These are phyloP conservation scores for Porcisia hertigi DNA, from an alignment of 208 protist species.

Conservation along the genomic window DNA sequence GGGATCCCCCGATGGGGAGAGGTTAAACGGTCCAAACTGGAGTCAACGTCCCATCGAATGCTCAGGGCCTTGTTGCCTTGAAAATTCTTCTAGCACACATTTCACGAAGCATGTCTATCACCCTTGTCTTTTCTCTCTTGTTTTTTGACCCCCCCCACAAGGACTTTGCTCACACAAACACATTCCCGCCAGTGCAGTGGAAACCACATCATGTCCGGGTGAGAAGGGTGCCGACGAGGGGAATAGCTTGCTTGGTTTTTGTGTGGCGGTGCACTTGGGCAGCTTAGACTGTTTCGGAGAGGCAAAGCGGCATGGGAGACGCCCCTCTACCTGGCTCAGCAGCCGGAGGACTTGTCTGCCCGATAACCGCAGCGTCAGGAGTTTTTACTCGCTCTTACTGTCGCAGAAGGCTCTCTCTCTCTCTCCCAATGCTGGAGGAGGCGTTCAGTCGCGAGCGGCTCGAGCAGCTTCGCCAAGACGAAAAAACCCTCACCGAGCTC, in stretches of 20 bases:
- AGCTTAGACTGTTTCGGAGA: background rate
- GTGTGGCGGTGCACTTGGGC: background rate
- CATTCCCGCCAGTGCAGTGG: background rate
- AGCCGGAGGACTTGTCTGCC: background rate
- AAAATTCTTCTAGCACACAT: background rate
- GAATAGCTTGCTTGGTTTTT: background rate
- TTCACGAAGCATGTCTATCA: background rate
- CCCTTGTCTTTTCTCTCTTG: constrained; percentile 13
- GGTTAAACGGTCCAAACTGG: background rate
- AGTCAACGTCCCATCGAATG: background rate
- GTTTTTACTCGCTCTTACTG: constrained; percentile 13
- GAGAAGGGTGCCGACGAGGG: background rate
- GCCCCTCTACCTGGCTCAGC: background rate
- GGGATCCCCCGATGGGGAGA: background rate
- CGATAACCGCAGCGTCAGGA: constrained; percentile 11
- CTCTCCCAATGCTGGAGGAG: constrained; percentile 21
- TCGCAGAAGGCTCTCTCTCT: constrained; percentile 20
- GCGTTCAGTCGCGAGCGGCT: constrained; percentile 18
- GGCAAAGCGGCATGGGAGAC: background rate
- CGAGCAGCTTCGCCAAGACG: constrained; percentile 24
- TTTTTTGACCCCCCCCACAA: background rate
- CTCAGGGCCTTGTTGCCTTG: background rate
- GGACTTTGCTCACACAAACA: background rate
- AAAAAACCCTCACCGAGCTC: constrained; percentile 15
- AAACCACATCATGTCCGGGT: background rate